A percentile compares a stretch with the other conserved stretches of the same genome.
phyloP scores from a whole-genome alignment of 1,284 basidiomycete species.

The Austroboletus niveus region DNA sequence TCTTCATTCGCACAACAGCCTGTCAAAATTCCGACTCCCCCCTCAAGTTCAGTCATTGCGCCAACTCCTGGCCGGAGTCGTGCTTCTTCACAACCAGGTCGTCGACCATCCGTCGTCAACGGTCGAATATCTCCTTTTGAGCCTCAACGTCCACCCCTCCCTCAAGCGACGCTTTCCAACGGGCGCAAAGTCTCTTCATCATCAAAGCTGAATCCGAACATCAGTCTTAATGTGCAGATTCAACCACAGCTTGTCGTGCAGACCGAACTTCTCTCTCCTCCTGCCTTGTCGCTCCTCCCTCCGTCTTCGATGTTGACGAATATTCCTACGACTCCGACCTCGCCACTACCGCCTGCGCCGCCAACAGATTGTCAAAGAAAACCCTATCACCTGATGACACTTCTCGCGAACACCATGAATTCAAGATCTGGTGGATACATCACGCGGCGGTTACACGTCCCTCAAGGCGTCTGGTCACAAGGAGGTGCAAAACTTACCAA shows the following conservation, averaged over 20 bases:
- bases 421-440: constrained; percentile 85
- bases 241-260: constrained; percentile 50
- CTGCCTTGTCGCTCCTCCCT: constrained; percentile 43
- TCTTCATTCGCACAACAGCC: constrained; percentile 43
- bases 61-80: constrained; percentile 48
- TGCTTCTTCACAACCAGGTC: constrained; percentile 68
- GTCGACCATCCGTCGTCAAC: constrained; percentile 53
- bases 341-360: constrained; percentile 66
- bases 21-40: constrained; percentile 44
- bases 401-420: constrained; percentile 78
- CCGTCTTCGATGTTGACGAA: constrained; percentile 50
- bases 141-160: constrained; percentile 48
- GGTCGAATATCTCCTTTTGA: constrained; percentile 48
- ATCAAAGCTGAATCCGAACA: constrained; percentile 52
- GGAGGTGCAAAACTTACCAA: constrained; percentile 81
- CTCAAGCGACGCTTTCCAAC: constrained; percentile 38
- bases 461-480: constrained; percentile 88
- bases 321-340: constrained; percentile 69
- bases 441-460: constrained; percentile 84
- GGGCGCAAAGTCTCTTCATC: constrained; percentile 61
- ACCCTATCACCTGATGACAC: constrained; percentile 88
- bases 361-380: constrained; percentile 76
- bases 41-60: constrained; percentile 33
- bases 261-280: constrained; percentile 48
- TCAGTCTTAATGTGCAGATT: constrained; percentile 35